These are phyloP conservation scores for Neopestalotiopsis sp. DNA, from an alignment of 2,329 filamentous ascomycete species.

Conservation along the genomic window DNA sequence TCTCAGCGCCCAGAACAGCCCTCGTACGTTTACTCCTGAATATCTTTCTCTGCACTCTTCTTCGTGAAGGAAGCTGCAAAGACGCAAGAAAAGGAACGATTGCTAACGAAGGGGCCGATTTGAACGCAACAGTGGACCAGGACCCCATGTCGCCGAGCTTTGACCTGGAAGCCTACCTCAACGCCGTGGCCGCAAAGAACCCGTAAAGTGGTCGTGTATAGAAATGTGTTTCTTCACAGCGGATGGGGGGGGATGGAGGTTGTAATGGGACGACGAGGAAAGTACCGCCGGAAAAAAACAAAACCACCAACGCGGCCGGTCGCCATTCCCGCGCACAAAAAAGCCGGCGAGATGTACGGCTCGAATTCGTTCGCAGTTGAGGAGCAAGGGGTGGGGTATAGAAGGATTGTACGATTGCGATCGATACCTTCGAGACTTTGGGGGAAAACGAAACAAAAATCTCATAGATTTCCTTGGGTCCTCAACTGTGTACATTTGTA, in stretches of 20 bases:
- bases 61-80: background rate
- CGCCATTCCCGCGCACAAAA: conserved; percentile 14
- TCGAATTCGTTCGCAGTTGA: conserved; percentile 6
- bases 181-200: conserved; percentile 62
- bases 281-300: conserved; percentile 8
- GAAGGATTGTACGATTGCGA: conserved; percentile 32
- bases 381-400: background rate
- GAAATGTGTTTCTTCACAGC: conserved; percentile 8
- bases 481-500: conserved; percentile 37
- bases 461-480: conserved; percentile 39
- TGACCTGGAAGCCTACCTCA: conserved; percentile 86
- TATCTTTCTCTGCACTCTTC: background rate
- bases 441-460: conserved; percentile 22
- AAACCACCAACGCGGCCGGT: background rate
- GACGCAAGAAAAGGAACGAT: background rate
- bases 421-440: conserved; percentile 25
- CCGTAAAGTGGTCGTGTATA: conserved; percentile 42
- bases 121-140: conserved; percentile 61
- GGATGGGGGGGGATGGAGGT: conserved; percentile 17
- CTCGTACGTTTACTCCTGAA: conserved; percentile 38
- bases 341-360: conserved; percentile 5
- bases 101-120: background rate
- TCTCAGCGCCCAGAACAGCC: conserved; percentile 37
- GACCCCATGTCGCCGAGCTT: conserved; percentile 89
- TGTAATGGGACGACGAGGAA: conserved; percentile 30